Base-by-base conservation (phyloP, 148 eudicot genomes). In the Diospyros lotus region DNA sequence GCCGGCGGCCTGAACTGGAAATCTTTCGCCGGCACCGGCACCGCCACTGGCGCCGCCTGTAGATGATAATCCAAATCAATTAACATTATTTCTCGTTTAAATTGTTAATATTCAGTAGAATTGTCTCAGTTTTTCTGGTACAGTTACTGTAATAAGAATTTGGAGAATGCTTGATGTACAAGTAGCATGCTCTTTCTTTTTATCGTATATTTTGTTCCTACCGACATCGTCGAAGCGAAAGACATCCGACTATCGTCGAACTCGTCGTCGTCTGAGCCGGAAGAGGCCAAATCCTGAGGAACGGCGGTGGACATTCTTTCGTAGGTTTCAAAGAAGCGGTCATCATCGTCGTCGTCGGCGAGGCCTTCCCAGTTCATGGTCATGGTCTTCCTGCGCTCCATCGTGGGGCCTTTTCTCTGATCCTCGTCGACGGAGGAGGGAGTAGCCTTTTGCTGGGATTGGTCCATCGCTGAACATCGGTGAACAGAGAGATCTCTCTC, bases 351-450 rank as follows among this genome's bases (percentile, higher is more conserved):
- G 54, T 84, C 82, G 17, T 76, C 70, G 13, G 76, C 87, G 11
- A 92, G 66, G 0, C 89, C 94, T 73, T 90, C 95, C 91, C 91
- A 92, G 7, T 71, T 82, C 93, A 95, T 86, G 7, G 97, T 92
- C 78, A 87, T 81, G 5, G 93, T 93, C 65, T 56, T 71, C 38
- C 95, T 84, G 72, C 89, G 72, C 48, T 80, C 80, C 91, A 85
- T 85, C 1, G 71, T 12, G 12, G 63, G 58, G 11, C 78, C 7
- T 4, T 68, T 76, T 41, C 46, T 58, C 51, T 45, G 66, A 46
- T 68, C 58, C 50, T 75, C 63, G 39, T 69, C 44, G 15, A 17
- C 39, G 18, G 9, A 7, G 4, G 58, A 9, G 38, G 73, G 38
- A 10, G 48, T 28, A 28, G 28, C 62, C 56, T 43, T 41, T 70